Conservation (phyloP, 2,329 filamentous ascomycete genomes). For the Lachnellula subtilissima region DNA sequence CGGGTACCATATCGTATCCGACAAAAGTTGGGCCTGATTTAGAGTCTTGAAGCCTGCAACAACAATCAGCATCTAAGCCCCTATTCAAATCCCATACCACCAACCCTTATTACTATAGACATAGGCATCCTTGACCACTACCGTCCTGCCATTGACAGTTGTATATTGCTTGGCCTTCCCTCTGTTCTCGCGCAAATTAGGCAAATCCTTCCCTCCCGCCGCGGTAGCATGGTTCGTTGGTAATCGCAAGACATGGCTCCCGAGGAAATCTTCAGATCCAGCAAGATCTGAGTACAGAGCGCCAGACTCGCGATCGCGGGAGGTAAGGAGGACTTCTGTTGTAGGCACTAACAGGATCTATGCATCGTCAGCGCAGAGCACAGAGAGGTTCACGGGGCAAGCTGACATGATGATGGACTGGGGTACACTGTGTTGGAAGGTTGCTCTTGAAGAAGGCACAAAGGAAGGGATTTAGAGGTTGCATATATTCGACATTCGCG, state of each 20-base stretch:
- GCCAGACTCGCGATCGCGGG: slow-evolving; percentile 81
- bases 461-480: slow-evolving; percentile 97
- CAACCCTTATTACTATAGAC: slow-evolving; percentile 95
- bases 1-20: slow-evolving; percentile 82
- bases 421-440: slow-evolving; percentile 84
- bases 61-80: slow-evolving; percentile 23
- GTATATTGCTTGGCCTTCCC: slow-evolving; percentile 92
- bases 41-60: slow-evolving; percentile 78
- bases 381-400: neutral
- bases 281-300: slow-evolving; percentile 73
- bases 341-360: slow-evolving; percentile 85
- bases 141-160: slow-evolving; percentile 85
- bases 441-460: slow-evolving; percentile 98
- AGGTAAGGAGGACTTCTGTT: slow-evolving; percentile 84
- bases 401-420: slow-evolving; percentile 76
- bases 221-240: slow-evolving; percentile 49
- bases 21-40: slow-evolving; percentile 81
- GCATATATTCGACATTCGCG: slow-evolving; percentile 64
- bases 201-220: slow-evolving; percentile 52
- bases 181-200: slow-evolving; percentile 76
- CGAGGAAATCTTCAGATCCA: slow-evolving; percentile 88
- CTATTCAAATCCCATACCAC: slow-evolving; percentile 16
- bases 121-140: slow-evolving; percentile 89
- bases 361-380: slow-evolving; percentile 13
- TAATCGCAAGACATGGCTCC: slow-evolving; percentile 91